phyloP scores from a whole-genome alignment of 1,284 basidiomycete species.

The Hymenochaete sp. region DNA sequence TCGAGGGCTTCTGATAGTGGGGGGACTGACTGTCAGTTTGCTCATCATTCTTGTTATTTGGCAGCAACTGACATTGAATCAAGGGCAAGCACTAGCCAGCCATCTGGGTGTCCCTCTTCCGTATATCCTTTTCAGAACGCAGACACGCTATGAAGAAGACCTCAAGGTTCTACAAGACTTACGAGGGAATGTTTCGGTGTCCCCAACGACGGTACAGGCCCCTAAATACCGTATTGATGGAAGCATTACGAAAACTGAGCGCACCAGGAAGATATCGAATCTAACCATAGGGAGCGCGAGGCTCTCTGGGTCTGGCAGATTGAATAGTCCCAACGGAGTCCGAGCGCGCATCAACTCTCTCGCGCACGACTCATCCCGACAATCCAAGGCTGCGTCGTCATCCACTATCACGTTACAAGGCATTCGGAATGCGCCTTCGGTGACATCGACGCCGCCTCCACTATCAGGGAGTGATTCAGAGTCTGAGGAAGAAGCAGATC shows the following conservation, averaged over 20 bases:
- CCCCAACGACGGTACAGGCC: slow-evolving; percentile 29
- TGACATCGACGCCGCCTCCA: slow-evolving; percentile 13
- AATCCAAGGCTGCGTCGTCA: slow-evolving; percentile 51
- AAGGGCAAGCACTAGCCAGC: slow-evolving; percentile 74
- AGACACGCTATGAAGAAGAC: slow-evolving; percentile 72
- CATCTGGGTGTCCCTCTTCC: slow-evolving; percentile 71
- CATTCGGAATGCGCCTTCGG: slow-evolving; percentile 30
- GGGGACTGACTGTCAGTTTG: slow-evolving; percentile 62
- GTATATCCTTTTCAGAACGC: slow-evolving; percentile 71
- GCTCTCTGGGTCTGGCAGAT: slow-evolving; percentile 30
- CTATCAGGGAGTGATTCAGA: slow-evolving; percentile 37
- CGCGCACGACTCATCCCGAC: slow-evolving; percentile 37
- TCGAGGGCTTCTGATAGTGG: slow-evolving; percentile 59
- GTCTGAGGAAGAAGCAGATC: slow-evolving; percentile 45
- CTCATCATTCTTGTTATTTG: background rate
- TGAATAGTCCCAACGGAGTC: slow-evolving; percentile 47
- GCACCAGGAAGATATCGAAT: slow-evolving; percentile 24
- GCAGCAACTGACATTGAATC: slow-evolving; percentile 3
- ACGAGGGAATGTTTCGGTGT: slow-evolving; percentile 42
- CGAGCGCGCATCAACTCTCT: slow-evolving; percentile 64
- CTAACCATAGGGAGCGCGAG: slow-evolving; percentile 23
- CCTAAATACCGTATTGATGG: no score
- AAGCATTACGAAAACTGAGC: slow-evolving; percentile 26
- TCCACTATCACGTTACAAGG: slow-evolving; percentile 60
- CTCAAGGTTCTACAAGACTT: slow-evolving; percentile 66